phyloP scores from a whole-genome alignment of 768 basidiomycete species.

The Tricholoma sp. region DNA sequence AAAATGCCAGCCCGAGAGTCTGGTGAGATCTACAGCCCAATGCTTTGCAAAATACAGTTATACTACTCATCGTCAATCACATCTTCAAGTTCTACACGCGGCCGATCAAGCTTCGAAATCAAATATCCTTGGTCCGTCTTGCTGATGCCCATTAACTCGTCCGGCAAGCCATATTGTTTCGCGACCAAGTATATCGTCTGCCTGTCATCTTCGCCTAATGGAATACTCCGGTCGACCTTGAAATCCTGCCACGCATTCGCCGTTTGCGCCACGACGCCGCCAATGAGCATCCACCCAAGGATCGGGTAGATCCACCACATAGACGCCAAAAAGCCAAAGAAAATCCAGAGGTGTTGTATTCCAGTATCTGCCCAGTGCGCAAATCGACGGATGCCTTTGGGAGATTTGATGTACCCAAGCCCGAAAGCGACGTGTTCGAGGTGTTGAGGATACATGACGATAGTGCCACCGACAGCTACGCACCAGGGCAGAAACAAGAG shows the following conservation, averaged over 20 bases:
- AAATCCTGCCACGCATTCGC: conserved; percentile 34
- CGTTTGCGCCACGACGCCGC: conserved; percentile 23
- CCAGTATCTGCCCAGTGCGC: conserved; percentile 36
- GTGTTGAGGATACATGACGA: conserved; percentile 31
- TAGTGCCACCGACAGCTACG: conserved; percentile 35
- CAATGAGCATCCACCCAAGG: conserved; percentile 19
- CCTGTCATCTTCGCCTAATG: conserved; percentile 36
- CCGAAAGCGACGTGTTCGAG: conserved; percentile 33
- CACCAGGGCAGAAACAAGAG: conserved; percentile 42
- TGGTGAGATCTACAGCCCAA: not conserved
- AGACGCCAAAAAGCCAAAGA: conserved; percentile 24
- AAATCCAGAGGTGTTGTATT: conserved; percentile 32
- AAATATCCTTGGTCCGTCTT: conserved; percentile 11
- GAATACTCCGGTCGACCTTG: conserved; percentile 23
- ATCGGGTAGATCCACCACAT: conserved; percentile 24
- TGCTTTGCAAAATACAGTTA: not conserved
- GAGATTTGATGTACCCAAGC: conserved; percentile 24
- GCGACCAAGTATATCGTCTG: conserved; percentile 31
- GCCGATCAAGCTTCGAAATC: conserved; percentile 1
- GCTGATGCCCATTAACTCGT: conserved; percentile 5
- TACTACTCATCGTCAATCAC: not conserved
- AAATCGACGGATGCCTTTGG: conserved; percentile 32
- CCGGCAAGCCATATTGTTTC: conserved; percentile 3
- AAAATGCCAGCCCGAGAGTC: too few relatives aligned
- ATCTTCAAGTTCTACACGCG: not conserved